phyloP scores from a whole-genome alignment of 495 filamentous ascomycete genomes.

The Penicillium taxi region DNA sequence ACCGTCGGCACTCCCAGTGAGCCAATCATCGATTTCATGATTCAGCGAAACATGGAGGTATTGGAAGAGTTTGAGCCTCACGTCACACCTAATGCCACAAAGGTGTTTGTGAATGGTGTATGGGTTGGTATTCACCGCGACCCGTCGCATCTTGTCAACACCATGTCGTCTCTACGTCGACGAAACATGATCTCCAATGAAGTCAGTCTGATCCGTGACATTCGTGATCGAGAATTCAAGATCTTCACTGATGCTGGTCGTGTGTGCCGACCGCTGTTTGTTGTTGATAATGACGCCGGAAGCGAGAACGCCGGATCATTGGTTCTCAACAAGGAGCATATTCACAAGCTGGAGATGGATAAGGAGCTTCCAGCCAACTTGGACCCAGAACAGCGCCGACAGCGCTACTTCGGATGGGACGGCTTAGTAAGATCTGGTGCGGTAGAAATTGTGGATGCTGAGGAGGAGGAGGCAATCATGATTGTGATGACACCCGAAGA shows the following conservation, averaged over 20 bases:
- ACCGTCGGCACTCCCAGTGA: conserved; percentile 85
- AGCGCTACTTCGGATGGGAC: conserved; percentile 76
- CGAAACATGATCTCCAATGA: conserved; percentile 73
- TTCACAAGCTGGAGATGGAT: conserved; percentile 59
- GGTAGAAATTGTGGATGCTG: conserved; percentile 92
- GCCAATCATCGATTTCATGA: conserved; percentile 92
- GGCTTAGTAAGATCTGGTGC: conserved; percentile 71
- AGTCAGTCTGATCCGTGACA: conserved; percentile 88
- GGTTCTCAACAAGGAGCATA: conserved; percentile 74
- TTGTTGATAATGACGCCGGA: conserved; percentile 68
- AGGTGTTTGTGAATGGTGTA: conserved; percentile 95
- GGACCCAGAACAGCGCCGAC: conserved; percentile 48
- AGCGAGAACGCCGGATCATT: conserved; percentile 67
- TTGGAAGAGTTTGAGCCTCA: conserved; percentile 93
- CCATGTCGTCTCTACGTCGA: conserved; percentile 69
- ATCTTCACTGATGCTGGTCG: conserved; percentile 96
- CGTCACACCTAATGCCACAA: conserved; percentile 83
- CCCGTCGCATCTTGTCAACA: conserved; percentile 67
- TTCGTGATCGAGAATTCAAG: conserved; percentile 94
- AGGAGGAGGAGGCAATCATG: conserved; percentile 98
- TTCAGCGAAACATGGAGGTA: conserved; percentile 85
- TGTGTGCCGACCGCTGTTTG: conserved; percentile 86
- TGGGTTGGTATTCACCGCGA: conserved; percentile 89
- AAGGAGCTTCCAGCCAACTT: conserved; percentile 51
- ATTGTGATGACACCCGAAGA: conserved; percentile 98